Conservation (phyloP, 176 grass and related monocot species). For the Carex littledalei region DNA sequence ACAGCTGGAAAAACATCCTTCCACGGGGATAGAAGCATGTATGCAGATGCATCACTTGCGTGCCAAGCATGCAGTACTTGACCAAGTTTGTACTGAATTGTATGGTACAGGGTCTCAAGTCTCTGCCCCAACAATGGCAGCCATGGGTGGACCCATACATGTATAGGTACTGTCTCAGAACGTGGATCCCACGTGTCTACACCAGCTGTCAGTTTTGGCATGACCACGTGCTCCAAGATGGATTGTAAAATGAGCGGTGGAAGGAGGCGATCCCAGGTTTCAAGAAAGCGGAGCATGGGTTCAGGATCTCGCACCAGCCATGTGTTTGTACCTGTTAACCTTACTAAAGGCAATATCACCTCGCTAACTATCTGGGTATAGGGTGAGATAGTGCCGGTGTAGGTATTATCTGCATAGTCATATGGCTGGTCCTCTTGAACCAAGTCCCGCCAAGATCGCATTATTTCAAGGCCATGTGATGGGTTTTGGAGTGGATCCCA, state of each 20-base stretch:
- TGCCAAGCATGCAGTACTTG: slow-evolving; percentile 32
- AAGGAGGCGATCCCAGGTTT: slow-evolving; percentile 41
- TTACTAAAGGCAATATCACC: slow-evolving; percentile 33
- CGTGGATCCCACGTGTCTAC: slow-evolving; percentile 52
- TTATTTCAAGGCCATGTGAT: slow-evolving; percentile 24
- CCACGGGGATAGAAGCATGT: slow-evolving; percentile 47
- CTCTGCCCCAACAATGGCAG: slow-evolving; percentile 32
- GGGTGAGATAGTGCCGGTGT: slow-evolving; percentile 30
- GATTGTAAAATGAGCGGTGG: slow-evolving; percentile 32
- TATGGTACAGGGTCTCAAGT: slow-evolving; percentile 30
- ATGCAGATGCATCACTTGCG: slow-evolving; percentile 27
- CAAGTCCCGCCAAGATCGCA: slow-evolving; percentile 25
- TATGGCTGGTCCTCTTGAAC: slow-evolving; percentile 46
- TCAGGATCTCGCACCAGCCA: slow-evolving; percentile 43
- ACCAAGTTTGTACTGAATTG: slow-evolving; percentile 44
- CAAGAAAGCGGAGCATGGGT: slow-evolving; percentile 49
- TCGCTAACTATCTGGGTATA: slow-evolving; percentile 50
- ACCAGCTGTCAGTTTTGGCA: slow-evolving; percentile 46
- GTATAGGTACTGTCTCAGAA: slow-evolving; percentile 28
- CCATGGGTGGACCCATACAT: slow-evolving; percentile 50
- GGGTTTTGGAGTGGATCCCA: slow-evolving; percentile 57
- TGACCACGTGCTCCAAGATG: slow-evolving; percentile 40
- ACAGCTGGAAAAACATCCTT: slow-evolving; percentile 43
- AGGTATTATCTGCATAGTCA: slow-evolving; percentile 30
- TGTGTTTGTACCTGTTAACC: slow-evolving; percentile 19